Evolutionary conservation across 345 rosid species (phyloP).

Genomic region (Passiflora organensis): DNA sequence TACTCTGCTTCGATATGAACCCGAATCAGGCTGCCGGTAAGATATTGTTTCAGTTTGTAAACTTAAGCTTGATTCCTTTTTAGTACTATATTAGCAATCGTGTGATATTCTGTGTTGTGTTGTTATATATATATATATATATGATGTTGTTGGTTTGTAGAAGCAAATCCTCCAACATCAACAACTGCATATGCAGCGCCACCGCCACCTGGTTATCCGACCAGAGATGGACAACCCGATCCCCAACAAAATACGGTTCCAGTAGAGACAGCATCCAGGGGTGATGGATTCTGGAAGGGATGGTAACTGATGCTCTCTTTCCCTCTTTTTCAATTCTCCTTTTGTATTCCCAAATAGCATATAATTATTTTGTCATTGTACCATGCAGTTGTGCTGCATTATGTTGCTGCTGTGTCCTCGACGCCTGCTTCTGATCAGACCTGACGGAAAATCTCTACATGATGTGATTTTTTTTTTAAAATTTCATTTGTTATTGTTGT

Average conservation of each 20-base stretch:
- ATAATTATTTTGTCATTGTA: slow-evolving; percentile 2
- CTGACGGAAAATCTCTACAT: no score
- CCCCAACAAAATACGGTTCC: slow-evolving; percentile 19
- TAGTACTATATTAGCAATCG: neutral
- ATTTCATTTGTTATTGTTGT: no score
- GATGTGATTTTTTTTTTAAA: no score
- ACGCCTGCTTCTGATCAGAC: slow-evolving; percentile 60
- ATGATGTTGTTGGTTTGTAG: neutral
- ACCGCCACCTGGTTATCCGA: slow-evolving; percentile 53
- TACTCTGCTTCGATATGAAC: neutral
- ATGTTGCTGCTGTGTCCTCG: slow-evolving; percentile 71
- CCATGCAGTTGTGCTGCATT: slow-evolving; percentile 55
- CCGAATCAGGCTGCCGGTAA: no score
- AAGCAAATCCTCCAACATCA: slow-evolving; percentile 1
- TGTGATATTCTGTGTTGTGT: neutral
- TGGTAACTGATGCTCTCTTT: slow-evolving; percentile 31
- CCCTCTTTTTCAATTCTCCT: neutral
- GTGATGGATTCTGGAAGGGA: slow-evolving; percentile 76
- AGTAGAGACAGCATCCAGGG: slow-evolving; percentile 51
- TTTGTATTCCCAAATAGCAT: no score
- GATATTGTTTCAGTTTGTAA: neutral
- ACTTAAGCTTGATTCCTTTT: no score
- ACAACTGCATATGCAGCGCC: slow-evolving; percentile 25
- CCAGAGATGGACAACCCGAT: slow-evolving; percentile 21
- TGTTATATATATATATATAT: neutral